These are phyloP conservation scores for Protomyces gravidus DNA, from an alignment of 1,139 yeast genomes.

Conservation along the genomic window DNA sequence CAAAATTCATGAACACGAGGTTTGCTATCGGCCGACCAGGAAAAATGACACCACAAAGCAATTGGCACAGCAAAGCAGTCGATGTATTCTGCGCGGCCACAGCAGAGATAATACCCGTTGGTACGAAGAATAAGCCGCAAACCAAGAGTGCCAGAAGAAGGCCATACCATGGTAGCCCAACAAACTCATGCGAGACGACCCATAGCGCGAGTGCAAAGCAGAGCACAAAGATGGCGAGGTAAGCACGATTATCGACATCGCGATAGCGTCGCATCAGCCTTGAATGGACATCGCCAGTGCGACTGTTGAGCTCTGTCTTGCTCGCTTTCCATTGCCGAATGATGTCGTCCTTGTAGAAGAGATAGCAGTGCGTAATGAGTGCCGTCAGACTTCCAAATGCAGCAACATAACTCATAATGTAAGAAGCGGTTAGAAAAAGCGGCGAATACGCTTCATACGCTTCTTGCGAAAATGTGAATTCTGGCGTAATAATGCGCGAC, in stretches of 20 bases:
- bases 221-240: conserved; percentile 46
- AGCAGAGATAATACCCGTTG: conserved; percentile 32
- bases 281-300: conserved; percentile 56
- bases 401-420: conserved; percentile 56
- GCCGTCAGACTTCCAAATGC: conserved; percentile 59
- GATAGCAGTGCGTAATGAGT: conserved; percentile 52
- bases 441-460: conserved; percentile 58
- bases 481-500: conserved; percentile 48
- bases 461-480: conserved; percentile 47
- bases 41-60: conserved; percentile 58
- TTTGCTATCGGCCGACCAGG: conserved; percentile 62
- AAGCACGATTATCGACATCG: conserved; percentile 70
- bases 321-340: conserved; percentile 40
- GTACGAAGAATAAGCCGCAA: conserved; percentile 25
- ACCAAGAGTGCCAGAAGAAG: conserved; percentile 14
- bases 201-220: conserved; percentile 52
- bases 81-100: conserved; percentile 46
- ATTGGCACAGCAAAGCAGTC: conserved; percentile 57
- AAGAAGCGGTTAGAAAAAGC: conserved; percentile 58
- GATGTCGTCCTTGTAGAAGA: conserved; percentile 57
- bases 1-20: conserved; percentile 50
- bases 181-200: conserved; percentile 44
- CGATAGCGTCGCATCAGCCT: conserved; percentile 57
- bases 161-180: conserved; percentile 26
- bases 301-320: conserved; percentile 1